Base-by-base conservation (phyloP, 179 eudicot species). In the Vitellaria paradoxa region DNA sequence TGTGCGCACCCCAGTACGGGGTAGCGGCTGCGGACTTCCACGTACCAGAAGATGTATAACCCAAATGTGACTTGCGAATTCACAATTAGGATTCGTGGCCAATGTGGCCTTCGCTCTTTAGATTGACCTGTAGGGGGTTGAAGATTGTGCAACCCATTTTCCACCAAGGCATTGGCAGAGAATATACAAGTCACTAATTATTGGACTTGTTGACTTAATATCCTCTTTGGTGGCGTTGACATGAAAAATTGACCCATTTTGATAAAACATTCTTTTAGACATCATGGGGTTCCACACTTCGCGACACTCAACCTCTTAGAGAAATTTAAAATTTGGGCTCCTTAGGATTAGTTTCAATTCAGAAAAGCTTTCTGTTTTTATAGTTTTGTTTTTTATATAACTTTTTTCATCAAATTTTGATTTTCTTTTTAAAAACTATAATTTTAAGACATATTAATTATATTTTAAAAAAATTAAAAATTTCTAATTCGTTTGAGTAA, bases 221-320 rank as follows among this genome's bases (percentile, higher is more conserved):
- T 62, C 40, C n/a, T 42, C 45, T 12, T 59, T 7, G 10, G 65
- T 75, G 74, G 77, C 45, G 80, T 76, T 82, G 81, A 82, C 81
- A 68, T 46, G 68, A 69, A 59, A 46, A 37, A 64, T 79, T 74
- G 72, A 72, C 76, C 66, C 79, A n/a, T 59, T 59, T 47, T 40
- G 18, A 42, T 55, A 6, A 5, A 70, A 69, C 74, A 70, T 63
- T 63, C 45, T 42, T 46, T 79, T 63, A 42, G 45, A 57, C 64
- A 42, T 53, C 67, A 15, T 42, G 18, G 14, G 40, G 23, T 14
- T n/a, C 42, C 59, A 74, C 53, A 21, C 20, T 42, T 23, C 17
- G 2, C 0, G 13, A 57, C 62, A 9, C n/a, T 57, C 20, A 57
- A 57, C 10, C 37, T 30, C 37, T 30, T 2, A 0, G 2, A 30